Evolutionary conservation across 2,329 filamentous ascomycete genomes (phyloP).

Genomic region (Penicillium sclerotigenum): DNA sequence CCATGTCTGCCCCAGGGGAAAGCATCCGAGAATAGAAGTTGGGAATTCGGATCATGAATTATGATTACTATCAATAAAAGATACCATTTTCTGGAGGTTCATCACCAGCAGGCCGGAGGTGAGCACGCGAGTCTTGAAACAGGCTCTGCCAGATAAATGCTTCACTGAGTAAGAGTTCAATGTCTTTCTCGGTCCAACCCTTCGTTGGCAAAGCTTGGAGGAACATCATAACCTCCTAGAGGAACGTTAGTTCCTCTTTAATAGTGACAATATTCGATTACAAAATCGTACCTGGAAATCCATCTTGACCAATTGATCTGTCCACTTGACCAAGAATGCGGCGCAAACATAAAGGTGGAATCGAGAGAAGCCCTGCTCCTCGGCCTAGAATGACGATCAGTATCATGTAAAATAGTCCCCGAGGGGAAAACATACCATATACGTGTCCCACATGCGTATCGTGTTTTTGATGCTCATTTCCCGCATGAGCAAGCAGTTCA

Average conservation of each 20-base stretch:
- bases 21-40: slow-evolving; percentile 13
- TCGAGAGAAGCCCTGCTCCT: slow-evolving; percentile 96
- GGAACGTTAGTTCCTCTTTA: slow-evolving; percentile 16
- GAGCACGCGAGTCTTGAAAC: slow-evolving; percentile 90
- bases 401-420: slow-evolving; percentile 3
- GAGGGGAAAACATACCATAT: slow-evolving; percentile 62
- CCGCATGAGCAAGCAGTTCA: slow-evolving; percentile 98
- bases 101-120: slow-evolving; percentile 55
- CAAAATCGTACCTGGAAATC: slow-evolving; percentile 65
- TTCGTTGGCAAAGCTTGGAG: slow-evolving; percentile 89
- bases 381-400: slow-evolving; percentile 60
- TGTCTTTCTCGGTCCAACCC: slow-evolving; percentile 96
- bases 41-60: slow-evolving; percentile 28
- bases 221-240: slow-evolving; percentile 99
- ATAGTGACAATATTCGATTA: not conserved
- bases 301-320: slow-evolving; percentile 90
- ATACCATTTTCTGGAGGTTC: slow-evolving; percentile 34
- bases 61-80: slow-evolving; percentile 36
- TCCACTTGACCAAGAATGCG: slow-evolving; percentile 98
- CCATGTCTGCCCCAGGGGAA: slow-evolving; percentile 4
- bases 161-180: slow-evolving; percentile 90
- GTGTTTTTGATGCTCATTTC: slow-evolving; percentile 96
- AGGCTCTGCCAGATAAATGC: slow-evolving; percentile 98
- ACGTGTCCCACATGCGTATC: slow-evolving; percentile 99
- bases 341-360: slow-evolving; percentile 99